Evolutionary conservation across 805 yeast genomes (phyloP), one percentile per base, ranked within the genome.

Genomic region (Ogataea trehalophila): DNA sequence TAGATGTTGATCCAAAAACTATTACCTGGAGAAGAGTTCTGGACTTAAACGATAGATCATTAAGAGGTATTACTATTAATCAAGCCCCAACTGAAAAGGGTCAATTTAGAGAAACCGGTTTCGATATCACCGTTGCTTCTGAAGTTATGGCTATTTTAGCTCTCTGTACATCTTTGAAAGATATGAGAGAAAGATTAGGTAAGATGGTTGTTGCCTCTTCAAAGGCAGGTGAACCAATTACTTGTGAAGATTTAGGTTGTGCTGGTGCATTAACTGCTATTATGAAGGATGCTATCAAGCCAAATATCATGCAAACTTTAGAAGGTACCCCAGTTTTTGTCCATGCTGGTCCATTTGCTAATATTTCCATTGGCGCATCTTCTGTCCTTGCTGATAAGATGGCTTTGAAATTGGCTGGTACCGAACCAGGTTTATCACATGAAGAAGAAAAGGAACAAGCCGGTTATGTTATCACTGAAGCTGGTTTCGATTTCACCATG

Each of bases 401-500:
- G 69, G 99, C 96, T 5, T 76, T 92, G 63, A 90, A 92, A 71
- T 79, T 92, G 58, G 90, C 95, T 16, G 94, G 94, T 59, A 73
- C 80, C 34, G 76, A 74, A 45, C 69, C 73, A 38, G 69, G 62
- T 33, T 67, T 77, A 20, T 70, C 60, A 2, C 38, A 50, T 17
- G 65, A 61, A 41, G 58, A 65, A 49, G 63, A 56, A 50, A 57
- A 57, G 40, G 60, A 59, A 71, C 52, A 81, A 45, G 73, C 74
- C 51, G 98, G 98, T 56, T 92, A 80, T 64, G 98, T 90, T 46
- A 88, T 92, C 51, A 92, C 99, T 43, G 99, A 92, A 69, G 97
- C 98, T 37, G 99, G 99, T 45, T 92, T 92, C 71, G 98, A 92
- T 70, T 92, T 94, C 75, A 92, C 97, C 42, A 92, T 92, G 98